Conservation (phyloP, 2,329 filamentous ascomycete species). For the Penicillium janthinellum region DNA sequence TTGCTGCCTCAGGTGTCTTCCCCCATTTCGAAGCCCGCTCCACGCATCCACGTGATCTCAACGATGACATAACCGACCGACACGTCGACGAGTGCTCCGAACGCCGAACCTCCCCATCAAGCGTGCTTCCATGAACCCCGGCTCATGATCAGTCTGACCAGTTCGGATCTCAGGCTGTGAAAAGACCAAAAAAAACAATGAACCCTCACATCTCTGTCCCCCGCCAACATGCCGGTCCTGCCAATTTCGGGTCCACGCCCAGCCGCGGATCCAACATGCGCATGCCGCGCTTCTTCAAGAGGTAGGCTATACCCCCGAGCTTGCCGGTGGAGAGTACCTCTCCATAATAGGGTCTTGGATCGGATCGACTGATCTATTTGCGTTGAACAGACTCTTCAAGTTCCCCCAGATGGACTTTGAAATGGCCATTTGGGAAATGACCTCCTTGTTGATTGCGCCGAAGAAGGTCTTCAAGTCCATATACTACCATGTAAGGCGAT, state of each 20-base stretch:
- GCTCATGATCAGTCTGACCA: constrained; percentile 11
- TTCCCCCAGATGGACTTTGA: constrained; percentile 76
- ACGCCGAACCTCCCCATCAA: not conserved
- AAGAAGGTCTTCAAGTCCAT: constrained; percentile 73
- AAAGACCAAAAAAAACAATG: constrained; percentile 42
- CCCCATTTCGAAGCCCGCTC: not conserved
- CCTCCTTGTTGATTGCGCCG: constrained; percentile 65
- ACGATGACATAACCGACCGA: constrained; percentile 22
- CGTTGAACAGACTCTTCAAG: constrained; percentile 60
- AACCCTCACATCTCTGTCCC: constrained; percentile 64
- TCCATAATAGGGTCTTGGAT: no score
- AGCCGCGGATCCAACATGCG: constrained; percentile 56
- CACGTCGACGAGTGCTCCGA: constrained; percentile 11
- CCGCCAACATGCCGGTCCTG: constrained; percentile 57
- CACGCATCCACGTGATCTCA: not conserved
- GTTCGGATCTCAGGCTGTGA: not conserved
- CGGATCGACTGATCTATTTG: constrained; percentile 8
- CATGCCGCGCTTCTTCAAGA: constrained; percentile 68
- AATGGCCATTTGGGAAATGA: constrained; percentile 74
- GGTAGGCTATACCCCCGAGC: constrained; percentile 38
- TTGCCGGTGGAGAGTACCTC: not conserved
- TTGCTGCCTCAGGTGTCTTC: constrained; percentile 3
- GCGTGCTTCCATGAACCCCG: constrained; percentile 14
- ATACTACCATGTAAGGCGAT: constrained; percentile 64
- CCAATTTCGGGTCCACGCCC: constrained; percentile 56